Evolutionary conservation across 208 protist genomes (phyloP).

Genomic region (Leishmania guyanensis): DNA sequence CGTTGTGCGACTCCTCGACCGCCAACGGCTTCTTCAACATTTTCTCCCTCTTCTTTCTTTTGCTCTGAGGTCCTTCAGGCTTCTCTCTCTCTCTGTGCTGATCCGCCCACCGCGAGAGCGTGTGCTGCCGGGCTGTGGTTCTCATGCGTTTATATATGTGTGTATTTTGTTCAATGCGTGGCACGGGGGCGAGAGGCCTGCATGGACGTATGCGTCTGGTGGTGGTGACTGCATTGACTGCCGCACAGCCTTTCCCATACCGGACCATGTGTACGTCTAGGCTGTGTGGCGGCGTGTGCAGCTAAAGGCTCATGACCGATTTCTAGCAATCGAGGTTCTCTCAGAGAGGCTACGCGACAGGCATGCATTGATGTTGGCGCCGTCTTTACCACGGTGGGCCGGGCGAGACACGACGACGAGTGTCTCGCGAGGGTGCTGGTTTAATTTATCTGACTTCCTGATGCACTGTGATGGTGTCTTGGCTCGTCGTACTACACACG

Average conservation of each 20-base stretch:
- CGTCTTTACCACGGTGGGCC: background rate
- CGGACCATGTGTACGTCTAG: background rate
- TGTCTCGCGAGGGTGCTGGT: background rate
- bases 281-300: background rate
- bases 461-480: background rate
- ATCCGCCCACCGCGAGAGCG: background rate
- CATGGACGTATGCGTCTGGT: background rate
- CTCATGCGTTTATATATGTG: background rate
- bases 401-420: background rate
- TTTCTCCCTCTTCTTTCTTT: background rate
- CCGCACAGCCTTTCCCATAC: background rate
- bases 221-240: background rate
- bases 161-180: background rate
- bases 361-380: background rate
- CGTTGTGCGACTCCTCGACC: too few species aligned
- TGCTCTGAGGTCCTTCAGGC: background rate
- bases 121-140: background rate
- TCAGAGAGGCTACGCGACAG: background rate
- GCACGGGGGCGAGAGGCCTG: too few species aligned
- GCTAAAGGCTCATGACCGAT: background rate
- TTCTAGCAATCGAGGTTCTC: background rate
- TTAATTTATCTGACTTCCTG: background rate
- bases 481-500: background rate
- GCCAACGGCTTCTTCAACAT: background rate
- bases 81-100: background rate